Conservation (phyloP, 2,329 filamentous ascomycete species). For the Cercospora berteroae region DNA sequence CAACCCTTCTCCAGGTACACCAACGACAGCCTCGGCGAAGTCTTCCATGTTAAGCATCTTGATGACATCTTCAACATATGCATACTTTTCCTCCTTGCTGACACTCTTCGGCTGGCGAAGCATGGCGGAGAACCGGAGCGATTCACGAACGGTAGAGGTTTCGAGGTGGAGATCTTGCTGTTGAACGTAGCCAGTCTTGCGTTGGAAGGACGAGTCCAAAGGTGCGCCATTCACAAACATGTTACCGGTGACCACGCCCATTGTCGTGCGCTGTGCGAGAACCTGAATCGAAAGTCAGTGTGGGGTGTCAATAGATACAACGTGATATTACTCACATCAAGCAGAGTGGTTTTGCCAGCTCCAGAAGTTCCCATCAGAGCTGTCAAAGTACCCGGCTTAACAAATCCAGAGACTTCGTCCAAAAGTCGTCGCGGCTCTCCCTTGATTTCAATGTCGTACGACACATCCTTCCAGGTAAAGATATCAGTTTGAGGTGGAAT, state of each 20-base stretch:
- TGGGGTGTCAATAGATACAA: background rate
- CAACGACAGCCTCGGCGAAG: slow-evolving; percentile 62
- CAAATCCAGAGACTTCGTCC: slow-evolving; percentile 55
- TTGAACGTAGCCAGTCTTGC: slow-evolving; percentile 66
- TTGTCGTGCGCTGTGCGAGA: slow-evolving; percentile 56
- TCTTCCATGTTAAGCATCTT: slow-evolving; percentile 66
- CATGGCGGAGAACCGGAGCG: slow-evolving; percentile 56
- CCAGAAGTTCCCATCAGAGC: slow-evolving; percentile 35
- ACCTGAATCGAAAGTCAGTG: slow-evolving; percentile 33
- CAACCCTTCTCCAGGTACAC: slow-evolving; percentile 59
- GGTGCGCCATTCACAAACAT: slow-evolving; percentile 64
- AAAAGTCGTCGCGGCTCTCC: slow-evolving; percentile 52
- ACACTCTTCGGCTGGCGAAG: slow-evolving; percentile 57
- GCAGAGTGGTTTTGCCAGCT: slow-evolving; percentile 61
- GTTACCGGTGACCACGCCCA: slow-evolving; percentile 64
- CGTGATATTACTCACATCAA: slow-evolving; percentile 43
- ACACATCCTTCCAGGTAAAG: slow-evolving; percentile 55
- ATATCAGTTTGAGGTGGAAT: slow-evolving; percentile 45
- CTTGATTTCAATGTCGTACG: slow-evolving; percentile 55
- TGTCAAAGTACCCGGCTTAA: slow-evolving; percentile 48
- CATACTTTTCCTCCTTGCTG: slow-evolving; percentile 57
- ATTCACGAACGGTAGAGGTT: slow-evolving; percentile 57
- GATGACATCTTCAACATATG: slow-evolving; percentile 64
- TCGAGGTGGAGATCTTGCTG: slow-evolving; percentile 63
- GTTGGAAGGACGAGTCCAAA: slow-evolving; percentile 58